Conservation (phyloP, 2,329 filamentous ascomycete genomes). For the Ophiostoma piceae region DNA sequence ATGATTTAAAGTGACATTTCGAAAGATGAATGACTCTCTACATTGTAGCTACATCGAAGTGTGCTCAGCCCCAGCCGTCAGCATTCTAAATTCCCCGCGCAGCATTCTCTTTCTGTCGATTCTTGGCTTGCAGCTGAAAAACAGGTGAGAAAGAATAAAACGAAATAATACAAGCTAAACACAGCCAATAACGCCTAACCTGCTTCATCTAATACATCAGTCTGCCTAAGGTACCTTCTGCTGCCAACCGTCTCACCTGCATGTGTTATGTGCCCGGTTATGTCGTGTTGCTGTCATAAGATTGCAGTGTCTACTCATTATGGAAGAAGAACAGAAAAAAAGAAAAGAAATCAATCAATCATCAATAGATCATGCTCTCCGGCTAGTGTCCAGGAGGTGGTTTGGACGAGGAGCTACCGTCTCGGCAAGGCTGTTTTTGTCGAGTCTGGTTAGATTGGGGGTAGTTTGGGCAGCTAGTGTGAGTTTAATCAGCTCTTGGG, state of each 20-base stretch:
- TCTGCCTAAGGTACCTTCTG: background rate
- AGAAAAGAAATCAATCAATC: too few relatives aligned
- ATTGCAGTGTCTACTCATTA: too few relatives aligned
- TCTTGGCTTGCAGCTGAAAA: background rate
- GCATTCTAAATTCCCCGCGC: background rate
- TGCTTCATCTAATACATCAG: background rate
- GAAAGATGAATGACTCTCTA: background rate
- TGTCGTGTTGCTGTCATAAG: background rate
- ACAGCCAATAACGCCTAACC: background rate
- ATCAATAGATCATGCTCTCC: background rate
- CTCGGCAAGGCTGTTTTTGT: slow-evolving; percentile 15
- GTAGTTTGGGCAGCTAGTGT: background rate
- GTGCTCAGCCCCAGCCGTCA: background rate
- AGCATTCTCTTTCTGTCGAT: background rate
- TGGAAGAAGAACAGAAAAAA: too few relatives aligned
- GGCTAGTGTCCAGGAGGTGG: background rate
- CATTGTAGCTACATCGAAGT: background rate
- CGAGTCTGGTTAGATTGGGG: background rate
- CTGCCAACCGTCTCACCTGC: background rate
- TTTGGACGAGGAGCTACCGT: slow-evolving; percentile 3
- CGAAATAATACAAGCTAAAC: background rate
- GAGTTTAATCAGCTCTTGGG: background rate
- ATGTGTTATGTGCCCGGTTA: background rate
- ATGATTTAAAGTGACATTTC: too few relatives aligned
- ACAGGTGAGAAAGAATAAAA: background rate